These are phyloP conservation scores for Poronia punctata DNA, from an alignment of 495 filamentous ascomycete species.

Conservation along the genomic window DNA sequence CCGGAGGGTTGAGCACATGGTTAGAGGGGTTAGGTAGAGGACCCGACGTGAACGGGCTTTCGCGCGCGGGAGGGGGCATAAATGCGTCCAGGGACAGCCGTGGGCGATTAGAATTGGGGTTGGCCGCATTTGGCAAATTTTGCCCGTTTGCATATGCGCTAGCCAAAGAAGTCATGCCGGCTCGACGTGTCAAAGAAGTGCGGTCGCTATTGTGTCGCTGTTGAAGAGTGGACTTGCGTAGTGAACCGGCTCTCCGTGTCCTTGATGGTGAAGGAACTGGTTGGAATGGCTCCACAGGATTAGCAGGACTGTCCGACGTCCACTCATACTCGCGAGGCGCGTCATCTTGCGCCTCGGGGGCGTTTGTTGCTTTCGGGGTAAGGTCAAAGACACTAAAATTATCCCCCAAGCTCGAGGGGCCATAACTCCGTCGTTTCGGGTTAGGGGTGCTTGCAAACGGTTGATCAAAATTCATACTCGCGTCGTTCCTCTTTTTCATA, in stretches of 20 bases:
- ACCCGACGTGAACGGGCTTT: slow-evolving; percentile 54
- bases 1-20: slow-evolving; percentile 39
- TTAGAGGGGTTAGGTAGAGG: slow-evolving; percentile 49
- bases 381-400: slow-evolving; percentile 68
- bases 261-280: slow-evolving; percentile 23
- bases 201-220: slow-evolving; percentile 62
- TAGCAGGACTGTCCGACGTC: slow-evolving; percentile 19
- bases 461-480: slow-evolving; percentile 79
- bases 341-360: slow-evolving; percentile 40
- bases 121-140: slow-evolving; percentile 39
- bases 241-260: slow-evolving; percentile 56
- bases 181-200: slow-evolving; percentile 47
- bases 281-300: slow-evolving; percentile 24
- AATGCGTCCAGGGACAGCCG: slow-evolving; percentile 74
- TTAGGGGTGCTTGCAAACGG: slow-evolving; percentile 72
- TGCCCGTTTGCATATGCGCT: slow-evolving; percentile 35
- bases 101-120: slow-evolving; percentile 50
- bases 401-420: slow-evolving; percentile 49
- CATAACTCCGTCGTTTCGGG: slow-evolving; percentile 80
- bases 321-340: slow-evolving; percentile 37
- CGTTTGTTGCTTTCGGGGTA: slow-evolving; percentile 28
- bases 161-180: slow-evolving; percentile 3
- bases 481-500: slow-evolving; percentile 86
- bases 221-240: slow-evolving; percentile 81
- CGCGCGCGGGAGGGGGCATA: slow-evolving; percentile 50